Conservation (phyloP, 148 eudicot genomes). For the Limonium bicolor region DNA sequence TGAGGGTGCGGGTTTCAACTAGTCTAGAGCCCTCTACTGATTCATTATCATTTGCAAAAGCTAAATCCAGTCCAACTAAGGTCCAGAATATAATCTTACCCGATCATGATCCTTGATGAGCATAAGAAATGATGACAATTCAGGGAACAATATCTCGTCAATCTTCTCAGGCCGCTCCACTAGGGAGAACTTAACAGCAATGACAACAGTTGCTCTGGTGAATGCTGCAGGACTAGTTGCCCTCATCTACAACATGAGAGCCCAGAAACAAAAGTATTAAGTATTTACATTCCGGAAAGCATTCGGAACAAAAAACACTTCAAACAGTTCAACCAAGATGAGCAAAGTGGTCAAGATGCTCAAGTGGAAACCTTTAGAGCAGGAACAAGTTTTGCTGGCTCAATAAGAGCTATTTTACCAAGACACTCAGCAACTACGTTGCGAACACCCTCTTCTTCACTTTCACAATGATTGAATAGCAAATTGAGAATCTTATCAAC, state of each 20-base stretch:
- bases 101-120: constrained; percentile 89
- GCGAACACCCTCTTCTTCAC: constrained; percentile 98
- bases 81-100: no score
- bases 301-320: no score
- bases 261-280: no score
- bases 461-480: constrained; percentile 90
- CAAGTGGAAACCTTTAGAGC: constrained; percentile 87
- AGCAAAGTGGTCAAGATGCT: no score
- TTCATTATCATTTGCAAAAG: no score
- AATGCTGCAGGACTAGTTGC: constrained; percentile 71
- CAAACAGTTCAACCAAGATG: no score
- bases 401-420: constrained; percentile 90
- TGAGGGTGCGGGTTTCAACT: no score
- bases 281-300: no score
- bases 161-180: constrained; percentile 95
- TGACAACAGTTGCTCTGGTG: constrained; percentile 86
- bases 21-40: no score
- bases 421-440: constrained; percentile 98
- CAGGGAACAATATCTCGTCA: constrained; percentile 73
- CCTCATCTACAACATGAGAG: constrained; percentile 30
- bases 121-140: constrained; percentile 85
- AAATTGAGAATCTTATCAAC: constrained; percentile 89
- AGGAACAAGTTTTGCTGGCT: constrained; percentile 86
- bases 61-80: no score
- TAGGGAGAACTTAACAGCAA: constrained; percentile 81